Conservation (phyloP, 2,329 filamentous ascomycete species). For the Beauveria pseudobassiana region DNA sequence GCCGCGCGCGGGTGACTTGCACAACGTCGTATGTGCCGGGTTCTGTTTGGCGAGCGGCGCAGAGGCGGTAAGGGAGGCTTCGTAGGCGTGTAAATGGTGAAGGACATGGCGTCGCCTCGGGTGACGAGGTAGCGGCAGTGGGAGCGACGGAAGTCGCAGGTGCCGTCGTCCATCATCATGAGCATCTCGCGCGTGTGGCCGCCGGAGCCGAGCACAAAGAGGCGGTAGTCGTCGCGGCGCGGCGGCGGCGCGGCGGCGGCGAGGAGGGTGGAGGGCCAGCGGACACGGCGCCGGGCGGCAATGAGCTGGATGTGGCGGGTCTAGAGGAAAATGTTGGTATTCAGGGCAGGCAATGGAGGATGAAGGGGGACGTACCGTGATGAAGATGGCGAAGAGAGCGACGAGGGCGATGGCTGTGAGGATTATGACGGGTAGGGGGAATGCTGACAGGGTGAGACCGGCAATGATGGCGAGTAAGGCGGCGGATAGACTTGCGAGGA, state of each 20-base stretch:
- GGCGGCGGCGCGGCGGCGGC: not conserved
- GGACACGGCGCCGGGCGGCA: constrained; percentile 14
- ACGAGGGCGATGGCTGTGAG: constrained; percentile 16
- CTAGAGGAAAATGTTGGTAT: constrained; percentile 14
- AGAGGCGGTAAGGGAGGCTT: constrained; percentile 25
- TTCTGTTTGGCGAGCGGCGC: constrained; percentile 12
- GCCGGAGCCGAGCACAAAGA: constrained; percentile 84
- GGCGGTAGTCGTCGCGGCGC: constrained; percentile 42
- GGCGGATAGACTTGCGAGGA: not conserved
- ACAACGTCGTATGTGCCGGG: constrained; percentile 54
- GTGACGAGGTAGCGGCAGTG: constrained; percentile 78
- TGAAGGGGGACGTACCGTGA: constrained; percentile 20
- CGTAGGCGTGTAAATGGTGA: constrained; percentile 54
- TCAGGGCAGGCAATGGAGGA: not conserved
- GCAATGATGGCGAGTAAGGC: not conserved
- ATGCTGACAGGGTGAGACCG: constrained; percentile 3
- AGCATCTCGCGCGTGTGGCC: constrained; percentile 96
- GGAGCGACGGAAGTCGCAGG: constrained; percentile 41
- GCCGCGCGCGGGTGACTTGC: constrained; percentile 66
- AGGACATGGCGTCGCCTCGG: constrained; percentile 65
- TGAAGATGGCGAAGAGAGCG: constrained; percentile 19
- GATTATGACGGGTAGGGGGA: constrained; percentile 10
- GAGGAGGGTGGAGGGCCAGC: constrained; percentile 3
- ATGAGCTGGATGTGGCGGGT: constrained; percentile 24
- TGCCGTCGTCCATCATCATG: constrained; percentile 62